phyloP scores from a whole-genome alignment of 768 basidiomycete species.

The Brasilioporus rufonigricans region DNA sequence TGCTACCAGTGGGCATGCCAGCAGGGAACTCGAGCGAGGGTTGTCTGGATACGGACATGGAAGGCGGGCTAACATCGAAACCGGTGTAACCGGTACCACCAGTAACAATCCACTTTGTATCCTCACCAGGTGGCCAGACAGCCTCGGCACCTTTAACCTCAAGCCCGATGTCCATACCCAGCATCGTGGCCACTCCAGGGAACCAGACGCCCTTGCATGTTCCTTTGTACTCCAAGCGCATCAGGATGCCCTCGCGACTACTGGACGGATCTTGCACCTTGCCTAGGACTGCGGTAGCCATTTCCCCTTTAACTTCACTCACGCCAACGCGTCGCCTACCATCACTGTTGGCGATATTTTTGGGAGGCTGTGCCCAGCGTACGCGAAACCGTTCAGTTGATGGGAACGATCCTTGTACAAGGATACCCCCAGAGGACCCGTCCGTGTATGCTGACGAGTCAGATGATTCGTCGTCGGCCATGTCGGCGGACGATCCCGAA shows the following conservation, averaged over 20 bases:
- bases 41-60: conserved; percentile 41
- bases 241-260: conserved; percentile 51
- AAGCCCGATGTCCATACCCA: conserved; percentile 74
- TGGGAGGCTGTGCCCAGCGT: conserved; percentile 72
- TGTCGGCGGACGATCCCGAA: conserved; percentile 60
- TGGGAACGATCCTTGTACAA: conserved; percentile 76
- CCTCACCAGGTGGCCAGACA: conserved; percentile 55
- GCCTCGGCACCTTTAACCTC: conserved; percentile 69
- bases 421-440: conserved; percentile 55
- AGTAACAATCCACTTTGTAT: conserved; percentile 56
- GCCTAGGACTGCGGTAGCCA: conserved; percentile 59
- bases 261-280: conserved; percentile 39
- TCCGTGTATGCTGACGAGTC: conserved; percentile 58
- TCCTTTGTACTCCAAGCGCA: conserved; percentile 69
- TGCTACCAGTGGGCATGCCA: conserved; percentile 15
- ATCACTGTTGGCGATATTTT: conserved; percentile 44
- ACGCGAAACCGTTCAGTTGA: conserved; percentile 73
- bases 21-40: conserved; percentile 47
- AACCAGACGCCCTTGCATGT: conserved; percentile 79
- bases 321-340: conserved; percentile 69
- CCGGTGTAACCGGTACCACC: conserved; percentile 73
- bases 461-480: conserved; percentile 81
- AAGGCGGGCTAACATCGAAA: conserved; percentile 52
- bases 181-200: conserved; percentile 76
- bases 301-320: conserved; percentile 63